phyloP scores from a whole-genome alignment of 345 rosid species.

The Hibiscus tridactylites region DNA sequence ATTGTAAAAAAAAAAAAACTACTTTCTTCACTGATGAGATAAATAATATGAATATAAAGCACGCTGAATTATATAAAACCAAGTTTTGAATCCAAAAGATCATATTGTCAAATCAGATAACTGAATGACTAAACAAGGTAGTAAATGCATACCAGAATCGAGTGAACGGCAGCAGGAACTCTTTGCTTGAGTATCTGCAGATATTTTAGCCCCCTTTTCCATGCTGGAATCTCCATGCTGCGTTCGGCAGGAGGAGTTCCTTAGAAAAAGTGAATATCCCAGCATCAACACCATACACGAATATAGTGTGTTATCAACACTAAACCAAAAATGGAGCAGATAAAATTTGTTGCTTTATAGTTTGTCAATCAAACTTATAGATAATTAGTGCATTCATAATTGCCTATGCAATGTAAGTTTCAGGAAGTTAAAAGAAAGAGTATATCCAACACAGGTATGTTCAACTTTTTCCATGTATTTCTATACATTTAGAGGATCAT shows the following conservation, averaged over 20 bases:
- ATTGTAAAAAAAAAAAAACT: neutral
- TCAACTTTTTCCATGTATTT: neutral
- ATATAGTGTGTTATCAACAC: constrained; percentile 13
- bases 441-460: neutral
- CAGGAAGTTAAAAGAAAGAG: neutral
- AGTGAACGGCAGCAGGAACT: constrained; percentile 71
- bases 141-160: constrained; percentile 67
- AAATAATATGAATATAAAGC: neutral
- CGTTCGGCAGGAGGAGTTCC: constrained; percentile 99
- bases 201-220: constrained; percentile 83
- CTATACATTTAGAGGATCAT: neutral
- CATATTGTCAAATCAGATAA: neutral
- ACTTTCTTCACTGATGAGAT: neutral
- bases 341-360: neutral
- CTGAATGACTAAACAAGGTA: constrained; percentile 3
- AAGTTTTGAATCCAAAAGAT: neutral
- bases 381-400: neutral
- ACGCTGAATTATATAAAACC: neutral
- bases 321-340: constrained; percentile 6
- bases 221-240: constrained; percentile 94
- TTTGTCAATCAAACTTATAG: neutral
- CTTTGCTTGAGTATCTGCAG: constrained; percentile 65
- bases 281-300: constrained; percentile 70
- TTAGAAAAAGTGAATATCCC: constrained; percentile 94
- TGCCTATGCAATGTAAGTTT: neutral